A percentile compares a stretch with the other conserved stretches of the same genome.
Evolutionary conservation across 805 yeast species (phyloP).

Genomic region (Candida namnaoensis): DNA sequence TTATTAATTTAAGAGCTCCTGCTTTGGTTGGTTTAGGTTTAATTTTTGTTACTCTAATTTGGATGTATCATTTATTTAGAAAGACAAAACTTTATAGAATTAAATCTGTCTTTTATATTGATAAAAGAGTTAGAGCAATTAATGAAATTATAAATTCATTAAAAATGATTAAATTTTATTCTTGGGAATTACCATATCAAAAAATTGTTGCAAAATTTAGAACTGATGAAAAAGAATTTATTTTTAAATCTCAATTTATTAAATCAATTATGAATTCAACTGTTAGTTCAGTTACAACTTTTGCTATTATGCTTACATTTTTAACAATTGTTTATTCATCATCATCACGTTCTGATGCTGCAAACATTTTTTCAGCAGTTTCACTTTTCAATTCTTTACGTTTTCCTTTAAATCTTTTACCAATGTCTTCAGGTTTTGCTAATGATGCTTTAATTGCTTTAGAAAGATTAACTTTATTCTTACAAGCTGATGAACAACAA

Average conservation of each 20-base stretch:
- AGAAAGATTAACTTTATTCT: conserved; percentile 36
- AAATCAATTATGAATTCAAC: conserved; percentile 59
- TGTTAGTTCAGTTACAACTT: conserved; percentile 57
- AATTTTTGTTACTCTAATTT: conserved; percentile 27
- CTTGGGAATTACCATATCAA: conserved; percentile 84
- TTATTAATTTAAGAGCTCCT: conserved; percentile 62
- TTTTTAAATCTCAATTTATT: conserved; percentile 55
- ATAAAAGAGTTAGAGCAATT: conserved; percentile 63
- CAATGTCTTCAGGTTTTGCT: conserved; percentile 53
- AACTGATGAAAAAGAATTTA: conserved; percentile 47
- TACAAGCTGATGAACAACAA: conserved; percentile 32
- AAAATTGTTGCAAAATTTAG: conserved; percentile 47
- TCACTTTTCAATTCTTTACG: conserved; percentile 59
- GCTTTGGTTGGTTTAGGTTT: conserved; percentile 66
- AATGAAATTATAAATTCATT: conserved; percentile 74
- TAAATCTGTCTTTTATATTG: conserved; percentile 58
- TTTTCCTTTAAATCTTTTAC: conserved; percentile 54
- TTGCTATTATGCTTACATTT: conserved; percentile 62
- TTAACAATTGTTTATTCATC: conserved; percentile 33
- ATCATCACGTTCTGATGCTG: conserved; percentile 36
- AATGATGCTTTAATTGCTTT: conserved; percentile 56
- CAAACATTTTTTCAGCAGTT: conserved; percentile 62
- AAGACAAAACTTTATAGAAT: conserved; percentile 46
- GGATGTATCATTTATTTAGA: conserved; percentile 38
- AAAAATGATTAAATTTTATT: conserved; percentile 79